Evolutionary conservation across 305 asterid species (phyloP), one percentile per base, ranked within the genome.

Genomic region (Solanum hybrid): DNA sequence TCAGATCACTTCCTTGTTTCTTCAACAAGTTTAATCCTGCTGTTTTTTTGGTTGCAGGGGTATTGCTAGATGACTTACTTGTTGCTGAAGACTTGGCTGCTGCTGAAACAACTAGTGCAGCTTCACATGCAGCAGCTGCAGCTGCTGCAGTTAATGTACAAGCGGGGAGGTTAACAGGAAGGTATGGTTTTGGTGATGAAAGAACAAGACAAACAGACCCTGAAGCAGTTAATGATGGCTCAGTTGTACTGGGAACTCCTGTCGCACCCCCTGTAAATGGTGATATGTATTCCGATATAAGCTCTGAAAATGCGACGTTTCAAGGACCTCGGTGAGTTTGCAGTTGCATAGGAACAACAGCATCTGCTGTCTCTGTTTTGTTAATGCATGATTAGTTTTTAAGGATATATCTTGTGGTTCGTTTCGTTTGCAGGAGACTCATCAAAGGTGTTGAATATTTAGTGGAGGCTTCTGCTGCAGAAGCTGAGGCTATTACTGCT

Each of bases 401-500:
- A 22, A 56, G 34, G n/a, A 22, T 85, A 22, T 85, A 56, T 51
- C 75, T 19, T 85, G 88, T 60, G 88, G 88, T 90, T 19, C 91
- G 90, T 69, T 86, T 92, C 86, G 35, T 87, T 92, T 86, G 71
- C 94, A 95, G 99, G 92, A 96, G 96, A 91, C 93, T 92, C 88
- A 97, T 96, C 94, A 94, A 96, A 93, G 99, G 99, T 87, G 99
- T 95, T 42, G 99, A 98, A 72, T 98, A 96, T 95, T 92, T 98
- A 92, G 99, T 98, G 91, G 99, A 98, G 93, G 99, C 99, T 42
- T 91, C 99, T 37, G 99, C 99, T 35, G 99, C 99, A 15, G 99
- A 98, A 92, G 99, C 99, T 85, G 99, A 98, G 94, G 99, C 99
- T 89, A 98, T 98, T 85, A 94, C 92, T 91, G 99, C 99, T 31